Percentiles rank a stretch among this genome's conserved stretches.
These are phyloP conservation scores for Grigorovia yakushimaensis DNA, from an alignment of 805 yeast species.

Conservation along the genomic window DNA sequence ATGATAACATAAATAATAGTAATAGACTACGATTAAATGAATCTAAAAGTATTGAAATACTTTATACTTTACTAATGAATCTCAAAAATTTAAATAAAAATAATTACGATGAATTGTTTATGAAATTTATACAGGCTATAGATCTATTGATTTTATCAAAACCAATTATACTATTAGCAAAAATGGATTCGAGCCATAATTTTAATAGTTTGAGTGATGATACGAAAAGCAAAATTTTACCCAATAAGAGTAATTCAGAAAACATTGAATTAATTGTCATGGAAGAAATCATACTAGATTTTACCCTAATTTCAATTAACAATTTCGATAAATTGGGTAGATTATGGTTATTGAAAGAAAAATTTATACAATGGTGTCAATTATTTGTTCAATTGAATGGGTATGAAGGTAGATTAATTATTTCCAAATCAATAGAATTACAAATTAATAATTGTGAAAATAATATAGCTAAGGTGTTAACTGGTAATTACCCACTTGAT, in stretches of 20 bases:
- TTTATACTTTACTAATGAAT: conserved; percentile 14
- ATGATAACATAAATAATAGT: not conserved
- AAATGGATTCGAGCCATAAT: not conserved
- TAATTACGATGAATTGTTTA: conserved; percentile 14
- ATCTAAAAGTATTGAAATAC: conserved; percentile 15
- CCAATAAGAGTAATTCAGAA: not conserved
- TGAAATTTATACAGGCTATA: conserved; percentile 21
- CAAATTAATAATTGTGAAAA: conserved; percentile 11
- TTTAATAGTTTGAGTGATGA: not conserved
- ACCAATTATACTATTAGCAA: conserved; percentile 12
- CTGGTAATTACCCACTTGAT: conserved; percentile 6
- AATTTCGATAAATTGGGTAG: conserved; percentile 12
- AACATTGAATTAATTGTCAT: conserved; percentile 9
- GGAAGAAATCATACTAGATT: conserved; percentile 9
- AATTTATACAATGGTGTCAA: conserved; percentile 20
- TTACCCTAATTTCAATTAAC: conserved; percentile 10
- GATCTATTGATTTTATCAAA: conserved; percentile 17
- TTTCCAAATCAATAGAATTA: conserved; percentile 7
- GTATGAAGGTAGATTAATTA: conserved; percentile 3
- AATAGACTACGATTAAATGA: conserved; percentile 3
- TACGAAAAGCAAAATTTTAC: not conserved
- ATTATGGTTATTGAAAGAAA: conserved; percentile 21
- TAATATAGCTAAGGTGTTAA: conserved; percentile 10
- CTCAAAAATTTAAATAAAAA: conserved; percentile 9
- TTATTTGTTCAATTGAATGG: conserved; percentile 10